Percentiles rank a stretch among this genome's conserved stretches.
phyloP scores from a whole-genome alignment of 495 filamentous ascomycete species.

The Daldinia grandis region DNA sequence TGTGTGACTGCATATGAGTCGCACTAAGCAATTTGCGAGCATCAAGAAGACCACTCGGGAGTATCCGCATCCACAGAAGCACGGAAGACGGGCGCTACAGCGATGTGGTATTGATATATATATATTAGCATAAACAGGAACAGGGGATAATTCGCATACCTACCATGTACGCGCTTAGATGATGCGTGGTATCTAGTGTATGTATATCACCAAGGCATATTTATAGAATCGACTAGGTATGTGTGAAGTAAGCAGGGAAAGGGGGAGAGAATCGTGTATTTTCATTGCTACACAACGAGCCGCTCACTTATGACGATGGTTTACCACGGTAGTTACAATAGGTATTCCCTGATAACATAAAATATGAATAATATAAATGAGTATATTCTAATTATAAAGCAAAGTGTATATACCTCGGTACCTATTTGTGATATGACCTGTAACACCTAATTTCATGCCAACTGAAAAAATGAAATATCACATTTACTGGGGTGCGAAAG shows the following conservation, averaged over 20 bases:
- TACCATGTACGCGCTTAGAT: slow-evolving; percentile 1
- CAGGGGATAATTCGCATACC: slow-evolving; percentile 6
- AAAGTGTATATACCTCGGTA: not conserved
- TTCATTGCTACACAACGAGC: not conserved
- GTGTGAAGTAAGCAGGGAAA: slow-evolving; percentile 13
- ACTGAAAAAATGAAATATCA: not conserved
- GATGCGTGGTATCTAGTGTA: not conserved
- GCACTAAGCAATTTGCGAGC: slow-evolving; percentile 42
- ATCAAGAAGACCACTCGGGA: slow-evolving; percentile 37
- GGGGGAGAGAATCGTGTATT: not conserved
- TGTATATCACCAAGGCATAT: slow-evolving; percentile 29
- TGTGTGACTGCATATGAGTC: slow-evolving; percentile 49
- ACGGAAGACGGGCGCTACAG: slow-evolving; percentile 20
- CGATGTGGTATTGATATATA: slow-evolving; percentile 13
- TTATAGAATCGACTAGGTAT: slow-evolving; percentile 16
- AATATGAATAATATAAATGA: not conserved
- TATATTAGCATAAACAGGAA: slow-evolving; percentile 21
- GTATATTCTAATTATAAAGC: not conserved
- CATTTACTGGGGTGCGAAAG: not conserved
- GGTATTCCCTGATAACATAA: too few species aligned
- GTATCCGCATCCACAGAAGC: slow-evolving; percentile 35
- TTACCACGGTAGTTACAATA: too few species aligned
- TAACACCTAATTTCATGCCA: not conserved
- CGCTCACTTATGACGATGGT: not conserved
- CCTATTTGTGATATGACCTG: not conserved